Conservation (phyloP, 129 eudicot species). For the Mikania micrantha region DNA sequence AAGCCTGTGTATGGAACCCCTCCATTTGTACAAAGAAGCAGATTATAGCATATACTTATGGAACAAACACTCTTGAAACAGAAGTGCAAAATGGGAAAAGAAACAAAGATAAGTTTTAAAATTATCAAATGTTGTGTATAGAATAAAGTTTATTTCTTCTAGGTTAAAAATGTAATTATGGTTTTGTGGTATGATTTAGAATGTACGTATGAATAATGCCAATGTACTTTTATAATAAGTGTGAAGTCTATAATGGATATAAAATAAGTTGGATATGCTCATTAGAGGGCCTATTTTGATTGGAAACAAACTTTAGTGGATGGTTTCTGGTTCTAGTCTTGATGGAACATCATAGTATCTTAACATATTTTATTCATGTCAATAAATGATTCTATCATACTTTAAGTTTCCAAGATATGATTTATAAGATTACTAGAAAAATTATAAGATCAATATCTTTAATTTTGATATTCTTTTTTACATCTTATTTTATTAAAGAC, state of each 20-base stretch:
- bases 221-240: conserved; percentile 27
- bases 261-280: conserved; percentile 3
- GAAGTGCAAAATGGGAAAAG: conserved; percentile 21
- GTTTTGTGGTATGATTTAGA: conserved; percentile 26
- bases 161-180: conserved; percentile 40
- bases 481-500: background rate
- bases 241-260: conserved; percentile 19
- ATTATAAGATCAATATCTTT: background rate
- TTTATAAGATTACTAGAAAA: background rate
- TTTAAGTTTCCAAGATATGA: background rate
- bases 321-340: conserved; percentile 26
- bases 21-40: conserved; percentile 47
- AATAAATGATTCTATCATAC: conserved; percentile 8
- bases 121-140: conserved; percentile 25
- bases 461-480: background rate
- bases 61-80: conserved; percentile 26
- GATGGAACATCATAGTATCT: conserved; percentile 29
- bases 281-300: conserved; percentile 17
- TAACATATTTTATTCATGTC: conserved; percentile 13
- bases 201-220: conserved; percentile 17
- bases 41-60: conserved; percentile 34
- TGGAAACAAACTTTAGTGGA: conserved; percentile 18
- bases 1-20: conserved; percentile 33
- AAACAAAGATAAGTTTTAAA: conserved; percentile 11
- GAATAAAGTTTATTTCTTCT: conserved; percentile 12